Evolutionary conservation across 495 filamentous ascomycete species (phyloP).

Genomic region (Podospora anserina): DNA sequence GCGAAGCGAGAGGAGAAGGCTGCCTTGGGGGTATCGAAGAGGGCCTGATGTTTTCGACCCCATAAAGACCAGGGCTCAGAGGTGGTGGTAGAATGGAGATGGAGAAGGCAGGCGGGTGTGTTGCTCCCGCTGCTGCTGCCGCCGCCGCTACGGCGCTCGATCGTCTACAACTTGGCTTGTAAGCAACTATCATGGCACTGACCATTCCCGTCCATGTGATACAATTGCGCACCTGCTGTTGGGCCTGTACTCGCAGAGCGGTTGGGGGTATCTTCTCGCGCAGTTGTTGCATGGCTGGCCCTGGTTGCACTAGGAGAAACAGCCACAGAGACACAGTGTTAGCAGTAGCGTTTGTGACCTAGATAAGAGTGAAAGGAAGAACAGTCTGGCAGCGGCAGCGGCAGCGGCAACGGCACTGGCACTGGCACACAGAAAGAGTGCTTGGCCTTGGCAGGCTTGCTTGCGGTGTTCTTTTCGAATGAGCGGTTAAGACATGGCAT

Average conservation of each 20-base stretch:
- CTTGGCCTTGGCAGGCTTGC: constrained; percentile 4
- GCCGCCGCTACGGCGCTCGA: constrained; percentile 13
- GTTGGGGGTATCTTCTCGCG: constrained; percentile 38
- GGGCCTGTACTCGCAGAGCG: constrained; percentile 37
- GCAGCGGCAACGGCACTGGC: no score
- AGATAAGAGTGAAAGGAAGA: background rate
- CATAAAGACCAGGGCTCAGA: background rate
- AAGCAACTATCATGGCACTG: background rate
- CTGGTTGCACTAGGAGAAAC: constrained; percentile 35
- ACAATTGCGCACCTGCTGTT: constrained; percentile 29
- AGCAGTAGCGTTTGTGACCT: constrained; percentile 7
- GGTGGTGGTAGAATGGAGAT: constrained; percentile 23
- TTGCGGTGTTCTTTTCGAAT: background rate
- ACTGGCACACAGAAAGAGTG: constrained; percentile 4
- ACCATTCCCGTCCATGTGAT: background rate
- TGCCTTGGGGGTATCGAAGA: constrained; percentile 14
- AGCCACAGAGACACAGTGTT: constrained; percentile 3
- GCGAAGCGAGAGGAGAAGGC: constrained; percentile 12
- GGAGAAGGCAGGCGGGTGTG: constrained; percentile 28
- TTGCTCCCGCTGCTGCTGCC: background rate
- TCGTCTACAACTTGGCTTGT: constrained; percentile 22
- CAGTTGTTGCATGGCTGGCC: constrained; percentile 42
- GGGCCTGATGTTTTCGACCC: constrained; percentile 2
- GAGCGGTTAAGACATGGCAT: background rate
- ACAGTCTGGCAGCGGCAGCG: background rate